Conservation (phyloP, 164 flowering plant genomes). For the Buxus sempervirens region DNA sequence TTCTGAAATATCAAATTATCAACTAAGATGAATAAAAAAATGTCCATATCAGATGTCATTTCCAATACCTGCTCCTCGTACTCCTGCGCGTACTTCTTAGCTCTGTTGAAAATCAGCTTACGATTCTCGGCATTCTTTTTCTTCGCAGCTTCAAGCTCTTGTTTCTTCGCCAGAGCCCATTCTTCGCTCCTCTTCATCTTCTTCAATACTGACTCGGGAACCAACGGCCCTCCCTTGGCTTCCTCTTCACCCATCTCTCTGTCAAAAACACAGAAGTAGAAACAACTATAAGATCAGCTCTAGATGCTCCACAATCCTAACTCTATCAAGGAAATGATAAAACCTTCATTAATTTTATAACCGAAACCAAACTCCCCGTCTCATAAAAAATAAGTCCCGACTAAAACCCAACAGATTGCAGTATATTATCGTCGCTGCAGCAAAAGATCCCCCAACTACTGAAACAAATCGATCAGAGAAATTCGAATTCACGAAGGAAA, state of each 20-base stretch:
- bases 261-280: background rate
- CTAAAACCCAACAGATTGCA: too few species aligned
- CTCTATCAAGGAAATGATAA: background rate
- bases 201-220: slow-evolving; percentile 39
- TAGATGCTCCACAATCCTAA: background rate
- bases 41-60: background rate
- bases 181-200: slow-evolving; percentile 38
- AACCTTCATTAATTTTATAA: background rate
- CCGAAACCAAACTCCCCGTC: background rate
- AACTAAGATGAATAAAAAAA: background rate
- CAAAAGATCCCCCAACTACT: too few species aligned
- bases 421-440: too few species aligned
- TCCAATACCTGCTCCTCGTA: slow-evolving; percentile 27
- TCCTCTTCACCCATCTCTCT: slow-evolving; percentile 32
- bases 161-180: slow-evolving; percentile 34
- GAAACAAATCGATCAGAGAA: too few species aligned
- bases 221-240: slow-evolving; percentile 18
- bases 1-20: background rate
- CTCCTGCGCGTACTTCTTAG: slow-evolving; percentile 30
- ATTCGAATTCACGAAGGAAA: too few species aligned
- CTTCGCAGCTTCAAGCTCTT: slow-evolving; percentile 16
- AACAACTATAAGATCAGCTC: background rate
- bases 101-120: slow-evolving; percentile 35
- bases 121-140: slow-evolving; percentile 30
- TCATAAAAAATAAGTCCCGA: background rate